A percentile compares a stretch with the other conserved stretches of the same genome.
phyloP scores from a whole-genome alignment of 2,329 filamentous ascomycete species.

The Fusarium tricinctum region DNA sequence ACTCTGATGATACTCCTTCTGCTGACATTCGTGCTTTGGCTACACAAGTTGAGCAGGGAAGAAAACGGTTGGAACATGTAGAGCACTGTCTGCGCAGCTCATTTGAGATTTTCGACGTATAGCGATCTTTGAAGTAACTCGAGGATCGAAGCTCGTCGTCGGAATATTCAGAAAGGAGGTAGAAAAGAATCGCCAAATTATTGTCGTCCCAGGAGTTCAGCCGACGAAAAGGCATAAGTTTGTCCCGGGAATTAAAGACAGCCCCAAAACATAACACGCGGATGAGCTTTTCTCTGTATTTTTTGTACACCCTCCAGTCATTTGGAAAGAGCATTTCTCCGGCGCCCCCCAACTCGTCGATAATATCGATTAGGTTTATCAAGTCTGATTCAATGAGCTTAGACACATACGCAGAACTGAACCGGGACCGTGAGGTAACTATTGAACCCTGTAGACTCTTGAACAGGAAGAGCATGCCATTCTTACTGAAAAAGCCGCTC shows the following conservation, averaged over 20 bases:
- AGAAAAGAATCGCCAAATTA: conserved; percentile 27
- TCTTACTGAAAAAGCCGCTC: conserved; percentile 22
- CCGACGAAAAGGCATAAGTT: not conserved
- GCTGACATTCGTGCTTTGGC: not conserved
- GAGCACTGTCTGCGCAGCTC: not conserved
- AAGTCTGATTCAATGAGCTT: conserved; percentile 32
- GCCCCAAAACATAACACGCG: conserved; percentile 35
- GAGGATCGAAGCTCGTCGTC: not conserved
- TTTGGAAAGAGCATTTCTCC: conserved; percentile 7
- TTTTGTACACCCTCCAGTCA: conserved; percentile 8
- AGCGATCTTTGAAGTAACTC: no score
- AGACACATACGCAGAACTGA: conserved; percentile 31
- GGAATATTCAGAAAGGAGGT: conserved; percentile 6
- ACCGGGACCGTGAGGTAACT: conserved; percentile 26
- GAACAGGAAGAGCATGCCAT: conserved; percentile 7
- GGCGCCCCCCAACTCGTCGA: conserved; percentile 9
- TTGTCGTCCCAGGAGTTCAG: conserved; percentile 21
- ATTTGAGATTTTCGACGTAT: no score
- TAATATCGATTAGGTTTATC: conserved; percentile 26
- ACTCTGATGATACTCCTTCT: not conserved
- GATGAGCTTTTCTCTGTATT: conserved; percentile 12
- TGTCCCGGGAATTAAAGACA: not conserved
- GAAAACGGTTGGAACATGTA: not conserved
- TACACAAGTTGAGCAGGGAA: conserved; percentile 10
- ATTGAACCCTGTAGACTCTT: conserved; percentile 19